phyloP scores from a whole-genome alignment of 208 protist species.

The Leishmania martiniquensis region DNA sequence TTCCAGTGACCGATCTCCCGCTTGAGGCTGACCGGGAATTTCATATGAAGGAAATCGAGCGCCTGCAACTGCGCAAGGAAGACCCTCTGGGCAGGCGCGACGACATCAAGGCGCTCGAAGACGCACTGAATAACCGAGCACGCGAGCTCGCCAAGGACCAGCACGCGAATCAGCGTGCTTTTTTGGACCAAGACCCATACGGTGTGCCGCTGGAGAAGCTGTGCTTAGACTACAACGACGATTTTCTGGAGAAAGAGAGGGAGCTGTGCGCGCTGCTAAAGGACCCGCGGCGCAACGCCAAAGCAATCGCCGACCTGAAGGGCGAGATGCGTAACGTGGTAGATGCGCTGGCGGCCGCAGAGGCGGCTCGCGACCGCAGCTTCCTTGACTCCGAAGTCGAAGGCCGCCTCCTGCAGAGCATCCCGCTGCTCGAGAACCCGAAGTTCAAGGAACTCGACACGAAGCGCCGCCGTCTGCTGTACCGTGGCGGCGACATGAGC shows the following conservation, averaged over 20 bases:
- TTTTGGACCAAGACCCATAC: constrained; percentile 65
- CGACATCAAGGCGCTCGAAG: constrained; percentile 58
- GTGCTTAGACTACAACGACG: constrained; percentile 65
- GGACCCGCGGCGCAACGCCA: constrained; percentile 52
- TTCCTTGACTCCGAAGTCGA: constrained; percentile 72
- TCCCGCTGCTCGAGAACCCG: constrained; percentile 58
- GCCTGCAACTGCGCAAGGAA: constrained; percentile 54
- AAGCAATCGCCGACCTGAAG: constrained; percentile 53
- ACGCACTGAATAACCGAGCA: constrained; percentile 64
- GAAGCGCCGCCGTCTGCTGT: constrained; percentile 55
- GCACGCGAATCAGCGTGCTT: constrained; percentile 47
- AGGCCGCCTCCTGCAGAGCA: constrained; percentile 51
- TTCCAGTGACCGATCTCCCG: constrained; percentile 59
- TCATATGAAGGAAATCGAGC: constrained; percentile 60
- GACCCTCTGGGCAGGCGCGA: constrained; percentile 41
- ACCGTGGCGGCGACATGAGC: constrained; percentile 32
- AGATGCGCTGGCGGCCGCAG: constrained; percentile 42
- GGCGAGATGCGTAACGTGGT: constrained; percentile 51
- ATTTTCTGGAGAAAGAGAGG: constrained; percentile 50
- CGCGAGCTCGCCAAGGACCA: constrained; percentile 50
- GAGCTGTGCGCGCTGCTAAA: constrained; percentile 59
- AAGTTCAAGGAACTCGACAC: constrained; percentile 67
- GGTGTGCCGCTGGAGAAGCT: constrained; percentile 72
- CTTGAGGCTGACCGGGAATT: constrained; percentile 70
- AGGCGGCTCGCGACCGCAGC: constrained; percentile 49